Base-by-base conservation (phyloP, 2,329 filamentous ascomycete species). In the Elsinoe ampelina region DNA sequence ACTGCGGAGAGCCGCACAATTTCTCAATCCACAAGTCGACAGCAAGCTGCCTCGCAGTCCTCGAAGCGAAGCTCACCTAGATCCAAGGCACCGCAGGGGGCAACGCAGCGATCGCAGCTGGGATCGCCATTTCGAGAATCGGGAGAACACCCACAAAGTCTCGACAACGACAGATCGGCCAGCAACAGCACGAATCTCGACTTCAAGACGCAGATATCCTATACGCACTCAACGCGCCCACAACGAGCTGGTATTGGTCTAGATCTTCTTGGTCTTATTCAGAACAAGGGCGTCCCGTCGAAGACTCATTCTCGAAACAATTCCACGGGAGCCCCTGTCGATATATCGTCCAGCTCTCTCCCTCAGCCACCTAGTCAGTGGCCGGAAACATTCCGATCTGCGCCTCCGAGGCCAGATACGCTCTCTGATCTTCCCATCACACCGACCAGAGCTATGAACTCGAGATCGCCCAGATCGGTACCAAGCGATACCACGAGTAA, bases 131-230 rank as follows among this genome's bases (percentile, higher is more conserved):
- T 52, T n/a, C 15, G 38, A 11, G 48, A 38, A 11, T 17, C 34
- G 34, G 38, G 48, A 39, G 26, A 57, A 32, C 45, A 36, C 15
- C 43, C 43, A 35, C 51, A 30, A 52, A 52, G 38, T 57, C 54
- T 15, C 15, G 41, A 20, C 2, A 52, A 22, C n/a, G 19, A 45
- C 19, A 38, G 35, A 17, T 15, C 43, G 10, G 11, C 11, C 32
- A 39, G 17, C n/a, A n/a, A 36, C 48, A 15, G 32, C 20, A 39
- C 34, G 13, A 52, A 38, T 50, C 58, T 50, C 42, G 43, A 52
- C 1, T 39, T 56, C 36, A 56, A 47, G 22, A 60, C 58, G 19
- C 58, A 54, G 30, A 58, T 59, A 13, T 54, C 60, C 15, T 55
- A 56, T 6, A 47, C 39, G 39, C 30, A 13, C 48, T 20, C 26